phyloP scores from a whole-genome alignment of 768 basidiomycete genomes.

The Bullera alba region DNA sequence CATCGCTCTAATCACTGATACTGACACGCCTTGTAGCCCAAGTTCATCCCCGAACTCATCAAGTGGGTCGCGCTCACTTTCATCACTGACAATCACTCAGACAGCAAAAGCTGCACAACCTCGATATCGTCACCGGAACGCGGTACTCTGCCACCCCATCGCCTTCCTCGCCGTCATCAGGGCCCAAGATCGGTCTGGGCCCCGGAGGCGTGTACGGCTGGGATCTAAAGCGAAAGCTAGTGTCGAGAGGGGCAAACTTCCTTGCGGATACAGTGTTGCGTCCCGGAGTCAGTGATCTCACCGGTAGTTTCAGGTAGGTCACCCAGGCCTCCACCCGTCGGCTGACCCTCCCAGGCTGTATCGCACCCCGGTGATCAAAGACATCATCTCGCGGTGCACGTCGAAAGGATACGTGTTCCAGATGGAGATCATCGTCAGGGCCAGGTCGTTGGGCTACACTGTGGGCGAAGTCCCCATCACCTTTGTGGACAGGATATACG shows the following conservation, averaged over 20 bases:
- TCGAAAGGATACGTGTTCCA: conserved; percentile 93
- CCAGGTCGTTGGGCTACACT: conserved; percentile 70
- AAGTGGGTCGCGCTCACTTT: conserved; percentile 49
- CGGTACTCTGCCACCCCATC: conserved; percentile 57
- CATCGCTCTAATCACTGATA: neutral
- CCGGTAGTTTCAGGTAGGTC: conserved; percentile 76
- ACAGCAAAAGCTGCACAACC: conserved; percentile 73
- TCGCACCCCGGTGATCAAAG: conserved; percentile 63
- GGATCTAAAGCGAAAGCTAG: conserved; percentile 82
- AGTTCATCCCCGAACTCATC: conserved; percentile 90
- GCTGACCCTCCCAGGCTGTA: conserved; percentile 56
- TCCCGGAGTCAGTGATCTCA: conserved; percentile 82
- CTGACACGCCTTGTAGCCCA: conserved; percentile 56
- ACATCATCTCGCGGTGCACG: conserved; percentile 75
- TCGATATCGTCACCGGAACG: conserved; percentile 90
- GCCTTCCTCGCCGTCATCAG: conserved; percentile 45
- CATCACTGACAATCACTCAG: conserved; percentile 46
- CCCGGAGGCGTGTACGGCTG: conserved; percentile 87
- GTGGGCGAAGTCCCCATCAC: conserved; percentile 90
- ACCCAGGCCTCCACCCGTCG: neutral
- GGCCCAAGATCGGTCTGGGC: conserved; percentile 53
- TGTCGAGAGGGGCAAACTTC: conserved; percentile 83
- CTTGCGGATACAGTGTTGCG: conserved; percentile 75
- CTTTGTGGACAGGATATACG: conserved; percentile 87
- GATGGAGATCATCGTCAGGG: conserved; percentile 97